A percentile compares a stretch with the other conserved stretches of the same genome.
These are phyloP conservation scores for Alternaria sp. DNA, from an alignment of 2,329 filamentous ascomycete species.

Conservation along the genomic window DNA sequence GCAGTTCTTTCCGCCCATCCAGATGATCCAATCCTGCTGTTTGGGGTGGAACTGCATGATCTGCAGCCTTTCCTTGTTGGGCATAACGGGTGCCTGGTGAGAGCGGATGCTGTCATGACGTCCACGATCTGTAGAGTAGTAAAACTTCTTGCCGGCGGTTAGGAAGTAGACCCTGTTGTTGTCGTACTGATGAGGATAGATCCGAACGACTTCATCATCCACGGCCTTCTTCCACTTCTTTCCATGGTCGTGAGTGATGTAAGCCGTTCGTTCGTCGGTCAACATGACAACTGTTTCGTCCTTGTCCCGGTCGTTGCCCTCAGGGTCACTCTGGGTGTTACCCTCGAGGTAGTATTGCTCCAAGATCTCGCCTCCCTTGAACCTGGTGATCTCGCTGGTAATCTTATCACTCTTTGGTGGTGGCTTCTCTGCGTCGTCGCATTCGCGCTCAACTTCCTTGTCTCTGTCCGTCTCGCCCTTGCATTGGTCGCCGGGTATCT, in stretches of 20 bases:
- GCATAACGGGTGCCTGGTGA: constrained; percentile 73
- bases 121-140: constrained; percentile 83
- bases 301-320: constrained; percentile 65
- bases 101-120: constrained; percentile 66
- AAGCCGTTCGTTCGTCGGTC: constrained; percentile 67
- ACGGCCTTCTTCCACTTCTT: constrained; percentile 82
- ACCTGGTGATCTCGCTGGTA: constrained; percentile 63
- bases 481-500: constrained; percentile 74
- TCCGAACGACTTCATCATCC: constrained; percentile 70
- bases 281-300: constrained; percentile 77
- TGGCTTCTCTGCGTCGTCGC: constrained; percentile 64
- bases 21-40: constrained; percentile 84
- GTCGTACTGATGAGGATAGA: constrained; percentile 80
- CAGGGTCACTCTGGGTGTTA: constrained; percentile 69
- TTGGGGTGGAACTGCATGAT: constrained; percentile 82
- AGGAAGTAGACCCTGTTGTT: constrained; percentile 89
- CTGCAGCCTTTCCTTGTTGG: constrained; percentile 57
- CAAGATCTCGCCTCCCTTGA: constrained; percentile 64
- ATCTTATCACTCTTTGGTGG: constrained; percentile 72
- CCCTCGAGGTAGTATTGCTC: constrained; percentile 81
- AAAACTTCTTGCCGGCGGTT: constrained; percentile 70
- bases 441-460: constrained; percentile 71
- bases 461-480: constrained; percentile 52
- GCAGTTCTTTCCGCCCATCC: constrained; percentile 77
- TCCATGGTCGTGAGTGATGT: constrained; percentile 82